These are phyloP conservation scores for Nakaseomyces glabratus DNA, from an alignment of 1,139 yeast genomes.

Conservation along the genomic window DNA sequence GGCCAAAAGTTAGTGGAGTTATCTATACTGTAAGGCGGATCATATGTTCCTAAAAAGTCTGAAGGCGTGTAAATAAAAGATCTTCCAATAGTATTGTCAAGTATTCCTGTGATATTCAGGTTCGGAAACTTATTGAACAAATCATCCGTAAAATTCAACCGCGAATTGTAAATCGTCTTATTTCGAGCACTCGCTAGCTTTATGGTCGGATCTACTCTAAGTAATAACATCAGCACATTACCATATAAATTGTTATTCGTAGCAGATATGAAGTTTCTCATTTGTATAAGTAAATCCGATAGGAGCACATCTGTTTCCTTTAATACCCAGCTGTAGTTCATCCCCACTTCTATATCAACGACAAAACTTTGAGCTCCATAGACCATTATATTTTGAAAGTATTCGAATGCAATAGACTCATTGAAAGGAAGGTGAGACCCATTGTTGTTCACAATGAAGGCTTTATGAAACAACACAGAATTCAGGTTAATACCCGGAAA, in stretches of 20 bases:
- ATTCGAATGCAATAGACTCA: constrained; percentile 31
- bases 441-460: constrained; percentile 2
- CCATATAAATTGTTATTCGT: constrained; percentile 54
- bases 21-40: constrained; percentile 7
- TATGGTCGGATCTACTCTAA: constrained; percentile 29
- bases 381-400: constrained; percentile 32
- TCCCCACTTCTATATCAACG: constrained; percentile 63
- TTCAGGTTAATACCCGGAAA: constrained; percentile 52
- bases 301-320: constrained; percentile 44
- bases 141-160: neutral
- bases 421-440: too few species aligned
- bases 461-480: constrained; percentile 37
- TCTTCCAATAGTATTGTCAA: constrained; percentile 13
- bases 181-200: neutral
- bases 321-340: constrained; percentile 40
- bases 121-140: constrained; percentile 28
- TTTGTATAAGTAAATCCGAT: constrained; percentile 26
- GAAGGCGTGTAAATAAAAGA: constrained; percentile 32
- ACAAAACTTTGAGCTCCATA: constrained; percentile 46
- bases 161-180: neutral
- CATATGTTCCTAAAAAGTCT: constrained; percentile 14
- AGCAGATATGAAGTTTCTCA: constrained; percentile 31
- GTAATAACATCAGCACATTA: constrained; percentile 44
- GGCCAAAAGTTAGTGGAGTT: constrained; percentile 35
- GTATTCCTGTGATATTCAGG: constrained; percentile 16